These are phyloP conservation scores for Hymenoscyphus fraxineus DNA, from an alignment of 2,329 filamentous ascomycete genomes.

Conservation along the genomic window DNA sequence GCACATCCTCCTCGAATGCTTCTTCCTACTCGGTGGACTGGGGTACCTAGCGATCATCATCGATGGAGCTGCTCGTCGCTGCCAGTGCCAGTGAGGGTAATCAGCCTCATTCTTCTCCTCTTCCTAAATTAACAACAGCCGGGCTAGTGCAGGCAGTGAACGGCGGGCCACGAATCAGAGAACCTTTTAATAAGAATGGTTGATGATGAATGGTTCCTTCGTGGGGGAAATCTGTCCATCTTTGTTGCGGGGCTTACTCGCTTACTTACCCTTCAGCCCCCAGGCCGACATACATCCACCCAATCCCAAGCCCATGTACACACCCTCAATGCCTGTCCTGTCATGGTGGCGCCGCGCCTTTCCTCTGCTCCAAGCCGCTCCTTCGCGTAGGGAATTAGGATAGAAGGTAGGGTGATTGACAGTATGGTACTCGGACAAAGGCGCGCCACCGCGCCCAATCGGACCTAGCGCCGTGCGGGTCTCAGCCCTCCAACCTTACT, in stretches of 20 bases:
- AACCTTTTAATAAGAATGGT: neutral
- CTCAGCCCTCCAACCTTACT: too few species aligned
- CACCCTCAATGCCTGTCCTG: slow-evolving; percentile 1
- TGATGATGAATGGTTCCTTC: neutral
- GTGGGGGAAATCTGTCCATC: neutral
- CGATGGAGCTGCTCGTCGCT: neutral
- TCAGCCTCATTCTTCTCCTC: slow-evolving; percentile 1
- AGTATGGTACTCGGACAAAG: too few species aligned
- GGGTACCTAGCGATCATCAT: neutral
- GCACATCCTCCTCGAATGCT: neutral
- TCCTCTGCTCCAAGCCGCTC: neutral
- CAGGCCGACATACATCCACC: slow-evolving; percentile 5
- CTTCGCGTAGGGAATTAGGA: neutral
- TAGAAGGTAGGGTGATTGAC: too few species aligned
- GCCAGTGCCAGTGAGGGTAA: neutral
- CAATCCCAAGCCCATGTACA: too few species aligned
- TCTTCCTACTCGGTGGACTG: neutral
- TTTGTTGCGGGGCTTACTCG: neutral
- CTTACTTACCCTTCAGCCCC: slow-evolving; percentile 2
- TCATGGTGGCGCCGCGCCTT: slow-evolving; percentile 1
- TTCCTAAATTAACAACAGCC: slow-evolving; percentile 1
- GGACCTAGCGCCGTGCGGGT: too few species aligned
- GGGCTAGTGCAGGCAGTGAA: neutral
- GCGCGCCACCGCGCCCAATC: too few species aligned
- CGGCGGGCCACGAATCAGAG: neutral